Evolutionary conservation across 345 rosid genomes (phyloP).

Genomic region (Eutrema japonicum): DNA sequence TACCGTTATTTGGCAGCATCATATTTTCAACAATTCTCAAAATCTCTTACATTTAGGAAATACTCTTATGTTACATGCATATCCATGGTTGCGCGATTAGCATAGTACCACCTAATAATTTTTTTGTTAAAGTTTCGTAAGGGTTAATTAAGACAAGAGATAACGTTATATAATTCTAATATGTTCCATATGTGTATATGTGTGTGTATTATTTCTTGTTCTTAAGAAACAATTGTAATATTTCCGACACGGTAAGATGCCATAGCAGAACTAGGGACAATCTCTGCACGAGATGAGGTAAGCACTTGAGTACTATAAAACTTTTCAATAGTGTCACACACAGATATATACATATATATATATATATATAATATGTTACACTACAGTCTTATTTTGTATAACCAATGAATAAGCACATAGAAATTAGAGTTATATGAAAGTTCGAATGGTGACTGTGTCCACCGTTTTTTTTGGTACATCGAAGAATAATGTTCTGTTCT

Average conservation of each 20-base stretch:
- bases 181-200: background rate
- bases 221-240: slow-evolving; percentile 41
- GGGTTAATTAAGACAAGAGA: background rate
- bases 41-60: too few species aligned
- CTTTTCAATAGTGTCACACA: slow-evolving; percentile 28
- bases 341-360: background rate
- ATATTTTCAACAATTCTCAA: too few species aligned
- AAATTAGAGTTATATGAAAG: background rate
- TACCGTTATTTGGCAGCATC: slow-evolving; percentile 10
- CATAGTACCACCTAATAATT: background rate
- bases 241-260: slow-evolving; percentile 46
- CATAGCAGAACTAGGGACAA: slow-evolving; percentile 52
- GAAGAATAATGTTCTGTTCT: too few species aligned
- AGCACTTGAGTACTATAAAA: slow-evolving; percentile 48
- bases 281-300: slow-evolving; percentile 56
- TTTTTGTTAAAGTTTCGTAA: background rate
- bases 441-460: background rate
- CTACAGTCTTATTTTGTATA: slow-evolving; percentile 21
- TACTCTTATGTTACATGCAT: too few species aligned
- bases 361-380: background rate
- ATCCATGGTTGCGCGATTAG: too few species aligned
- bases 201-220: background rate
- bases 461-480: background rate
- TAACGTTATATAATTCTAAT: background rate
- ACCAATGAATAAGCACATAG: slow-evolving; percentile 6